Percentiles rank a stretch among this genome's conserved stretches.
These are phyloP conservation scores for Kwoniella dejecticola DNA, from an alignment of 768 basidiomycete species.

Conservation along the genomic window DNA sequence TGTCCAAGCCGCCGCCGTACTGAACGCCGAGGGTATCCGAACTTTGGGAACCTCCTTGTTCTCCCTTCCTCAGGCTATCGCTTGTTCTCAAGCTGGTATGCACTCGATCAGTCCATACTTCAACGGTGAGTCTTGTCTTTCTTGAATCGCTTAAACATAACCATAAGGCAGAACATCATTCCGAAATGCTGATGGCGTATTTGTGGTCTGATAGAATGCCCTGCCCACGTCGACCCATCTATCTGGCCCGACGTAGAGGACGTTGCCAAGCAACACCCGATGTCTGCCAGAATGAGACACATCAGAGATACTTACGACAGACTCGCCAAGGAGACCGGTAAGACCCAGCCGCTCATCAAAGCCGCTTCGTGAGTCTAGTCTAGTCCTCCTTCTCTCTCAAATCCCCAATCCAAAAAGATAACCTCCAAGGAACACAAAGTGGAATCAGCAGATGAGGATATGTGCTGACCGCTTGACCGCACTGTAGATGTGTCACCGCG, in stretches of 20 bases:
- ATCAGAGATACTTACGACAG: constrained; percentile 33
- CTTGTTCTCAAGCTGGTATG: constrained; percentile 63
- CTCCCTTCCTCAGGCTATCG: constrained; percentile 63
- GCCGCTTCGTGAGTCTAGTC: constrained; percentile 33
- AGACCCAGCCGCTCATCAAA: constrained; percentile 44
- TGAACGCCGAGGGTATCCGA: constrained; percentile 60
- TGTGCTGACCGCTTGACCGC: too few relatives aligned
- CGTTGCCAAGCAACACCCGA: constrained; percentile 42
- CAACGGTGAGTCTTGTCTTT: constrained; percentile 53
- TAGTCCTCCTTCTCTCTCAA: neutral
- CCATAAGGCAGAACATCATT: too few relatives aligned
- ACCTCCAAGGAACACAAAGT: too few relatives aligned
- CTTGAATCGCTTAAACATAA: too few relatives aligned
- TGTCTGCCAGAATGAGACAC: constrained; percentile 32
- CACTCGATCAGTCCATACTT: constrained; percentile 64
- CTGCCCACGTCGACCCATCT: constrained; percentile 38
- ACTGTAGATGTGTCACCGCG: constrained; percentile 39
- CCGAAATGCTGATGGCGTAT: neutral
- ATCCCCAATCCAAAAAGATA: too few relatives aligned
- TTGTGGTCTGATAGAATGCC: constrained; percentile 38
- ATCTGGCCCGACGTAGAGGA: constrained; percentile 46
- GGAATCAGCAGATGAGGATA: too few relatives aligned
- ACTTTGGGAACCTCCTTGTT: constrained; percentile 65
- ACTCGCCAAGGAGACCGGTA: constrained; percentile 36
- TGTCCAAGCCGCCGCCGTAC: constrained; percentile 60